phyloP scores from a whole-genome alignment of 441 rosid species.

The Erodium chrysanthum region DNA sequence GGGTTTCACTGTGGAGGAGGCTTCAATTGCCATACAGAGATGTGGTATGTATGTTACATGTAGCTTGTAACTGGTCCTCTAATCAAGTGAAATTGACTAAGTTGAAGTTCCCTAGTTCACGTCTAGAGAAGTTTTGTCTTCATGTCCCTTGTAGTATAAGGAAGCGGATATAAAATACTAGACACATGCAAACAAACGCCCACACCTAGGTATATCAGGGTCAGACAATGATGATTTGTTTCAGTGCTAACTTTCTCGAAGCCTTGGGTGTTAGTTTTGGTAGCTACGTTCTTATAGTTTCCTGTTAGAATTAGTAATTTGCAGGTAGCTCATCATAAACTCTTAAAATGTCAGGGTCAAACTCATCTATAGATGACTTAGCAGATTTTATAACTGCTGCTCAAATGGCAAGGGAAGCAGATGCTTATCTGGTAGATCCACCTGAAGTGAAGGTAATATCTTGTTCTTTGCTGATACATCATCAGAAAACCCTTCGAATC shows the following conservation, averaged over 20 bases:
- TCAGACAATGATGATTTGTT: too few species aligned
- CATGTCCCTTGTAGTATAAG: too few species aligned
- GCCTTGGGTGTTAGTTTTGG: too few species aligned
- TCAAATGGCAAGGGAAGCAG: conserved; percentile 46
- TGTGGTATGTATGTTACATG: conserved; percentile 43
- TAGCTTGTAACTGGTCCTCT: too few species aligned
- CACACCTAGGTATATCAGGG: too few species aligned
- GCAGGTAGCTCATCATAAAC: conserved; percentile 2
- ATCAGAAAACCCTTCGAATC: conserved; percentile 21
- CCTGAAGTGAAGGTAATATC: conserved; percentile 45
- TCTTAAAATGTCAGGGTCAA: conserved; percentile 42
- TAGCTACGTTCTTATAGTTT: background rate
- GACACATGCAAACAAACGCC: too few species aligned
- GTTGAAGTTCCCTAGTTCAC: too few species aligned
- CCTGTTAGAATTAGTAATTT: background rate
- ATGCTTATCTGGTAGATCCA: conserved; percentile 51
- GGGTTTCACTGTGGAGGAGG: conserved; percentile 68
- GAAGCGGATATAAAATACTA: too few species aligned
- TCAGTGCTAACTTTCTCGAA: too few species aligned
- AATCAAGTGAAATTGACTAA: too few species aligned
- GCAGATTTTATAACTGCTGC: conserved; percentile 78
- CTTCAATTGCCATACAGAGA: conserved; percentile 67
- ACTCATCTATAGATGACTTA: conserved; percentile 46
- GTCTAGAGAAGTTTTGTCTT: too few species aligned
- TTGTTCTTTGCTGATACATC: background rate